Percentiles rank a stretch among this genome's conserved stretches.
Conservation (phyloP, 2,329 filamentous ascomycete genomes). For the Neophaeococcomyces mojaviensis region DNA sequence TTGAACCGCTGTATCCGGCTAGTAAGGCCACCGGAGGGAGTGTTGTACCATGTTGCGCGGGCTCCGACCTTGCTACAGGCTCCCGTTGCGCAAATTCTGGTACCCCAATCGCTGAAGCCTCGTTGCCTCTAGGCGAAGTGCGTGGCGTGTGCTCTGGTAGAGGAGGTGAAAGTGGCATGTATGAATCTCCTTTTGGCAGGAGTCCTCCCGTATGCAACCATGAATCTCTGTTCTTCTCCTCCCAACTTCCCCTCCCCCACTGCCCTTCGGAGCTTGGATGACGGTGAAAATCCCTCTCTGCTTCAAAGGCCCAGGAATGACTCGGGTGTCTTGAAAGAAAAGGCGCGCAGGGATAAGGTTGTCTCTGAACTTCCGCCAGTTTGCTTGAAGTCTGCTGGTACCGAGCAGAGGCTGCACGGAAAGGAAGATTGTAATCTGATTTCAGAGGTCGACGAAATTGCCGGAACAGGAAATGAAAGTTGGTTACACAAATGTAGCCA, state of each 20-base stretch:
- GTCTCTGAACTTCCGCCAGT: slow-evolving; percentile 6
- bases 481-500: too few relatives aligned
- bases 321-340: neutral
- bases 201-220: slow-evolving; percentile 3
- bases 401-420: neutral
- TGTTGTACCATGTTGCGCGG: neutral
- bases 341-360: neutral
- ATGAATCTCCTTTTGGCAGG: neutral
- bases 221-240: neutral
- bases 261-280: neutral
- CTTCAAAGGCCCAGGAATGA: slow-evolving; percentile 3
- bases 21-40: slow-evolving; percentile 4
- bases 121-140: neutral
- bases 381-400: neutral
- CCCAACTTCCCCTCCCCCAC: slow-evolving; percentile 9
- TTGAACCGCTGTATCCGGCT: neutral
- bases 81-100: neutral
- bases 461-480: neutral
- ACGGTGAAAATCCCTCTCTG: neutral
- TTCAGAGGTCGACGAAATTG: neutral
- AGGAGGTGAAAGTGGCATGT: slow-evolving; percentile 7
- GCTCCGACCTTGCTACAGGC: neutral
- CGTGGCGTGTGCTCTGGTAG: neutral
- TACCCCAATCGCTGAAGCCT: neutral
- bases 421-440: neutral